Percentiles rank a stretch among this genome's conserved stretches.
Conservation (phyloP, 1,284 basidiomycete genomes). For the Tilletia walkeri region DNA sequence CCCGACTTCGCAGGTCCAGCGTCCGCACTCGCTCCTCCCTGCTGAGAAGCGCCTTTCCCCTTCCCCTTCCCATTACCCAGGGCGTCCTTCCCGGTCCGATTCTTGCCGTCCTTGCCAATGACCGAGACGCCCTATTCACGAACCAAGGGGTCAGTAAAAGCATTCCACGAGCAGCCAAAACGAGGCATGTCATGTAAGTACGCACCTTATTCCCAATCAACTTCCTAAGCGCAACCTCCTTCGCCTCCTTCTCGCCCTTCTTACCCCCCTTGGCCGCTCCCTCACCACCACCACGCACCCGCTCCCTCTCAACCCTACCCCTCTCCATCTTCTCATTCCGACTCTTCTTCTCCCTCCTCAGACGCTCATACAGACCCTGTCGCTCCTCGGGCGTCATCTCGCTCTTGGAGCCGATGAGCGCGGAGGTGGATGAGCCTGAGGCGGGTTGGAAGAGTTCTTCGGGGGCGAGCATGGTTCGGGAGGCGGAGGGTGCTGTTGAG, state of each 20-base stretch:
- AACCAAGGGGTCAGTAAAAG: background rate
- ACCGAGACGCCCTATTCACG: constrained; percentile 37
- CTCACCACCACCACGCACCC: constrained; percentile 29
- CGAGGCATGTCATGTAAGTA: background rate
- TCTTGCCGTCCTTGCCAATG: constrained; percentile 34
- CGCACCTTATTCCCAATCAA: constrained; percentile 45
- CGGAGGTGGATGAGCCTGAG: constrained; percentile 29
- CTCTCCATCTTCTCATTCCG: constrained; percentile 66
- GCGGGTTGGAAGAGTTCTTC: constrained; percentile 73
- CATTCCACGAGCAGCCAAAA: background rate
- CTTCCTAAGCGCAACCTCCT: constrained; percentile 51
- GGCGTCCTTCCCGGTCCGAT: constrained; percentile 2
- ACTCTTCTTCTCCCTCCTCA: constrained; percentile 65
- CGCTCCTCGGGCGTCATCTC: constrained; percentile 87
- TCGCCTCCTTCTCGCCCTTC: constrained; percentile 34
- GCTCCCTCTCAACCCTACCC: constrained; percentile 68
- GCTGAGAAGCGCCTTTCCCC: too few species aligned
- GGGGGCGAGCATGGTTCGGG: constrained; percentile 81
- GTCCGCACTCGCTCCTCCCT: too few species aligned
- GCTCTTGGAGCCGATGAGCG: constrained; percentile 59
- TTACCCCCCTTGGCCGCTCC: constrained; percentile 25
- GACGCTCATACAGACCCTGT: constrained; percentile 59
- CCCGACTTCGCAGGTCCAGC: too few species aligned
- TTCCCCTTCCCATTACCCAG: background rate
- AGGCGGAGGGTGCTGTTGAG: constrained; percentile 72